phyloP scores from a whole-genome alignment of 2,329 filamentous ascomycete species.

The Colletotrichum salicis region DNA sequence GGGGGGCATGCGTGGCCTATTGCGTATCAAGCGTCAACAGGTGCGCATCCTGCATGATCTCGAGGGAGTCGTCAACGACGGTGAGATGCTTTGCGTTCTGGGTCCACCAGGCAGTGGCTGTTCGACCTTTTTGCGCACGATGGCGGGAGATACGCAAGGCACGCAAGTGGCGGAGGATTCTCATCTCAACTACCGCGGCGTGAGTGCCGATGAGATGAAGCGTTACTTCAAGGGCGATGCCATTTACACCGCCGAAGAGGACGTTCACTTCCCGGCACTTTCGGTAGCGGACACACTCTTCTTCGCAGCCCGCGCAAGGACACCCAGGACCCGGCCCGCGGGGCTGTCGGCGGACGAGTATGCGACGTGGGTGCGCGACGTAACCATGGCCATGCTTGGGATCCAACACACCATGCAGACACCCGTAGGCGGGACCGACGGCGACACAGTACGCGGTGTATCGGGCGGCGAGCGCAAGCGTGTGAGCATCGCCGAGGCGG shows the following conservation, averaged over 20 bases:
- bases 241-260: slow-evolving; percentile 74
- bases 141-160: slow-evolving; percentile 72
- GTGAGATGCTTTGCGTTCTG: slow-evolving; percentile 68
- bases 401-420: slow-evolving; percentile 77
- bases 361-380: slow-evolving; percentile 68
- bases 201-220: slow-evolving; percentile 32
- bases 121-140: slow-evolving; percentile 75
- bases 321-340: slow-evolving; percentile 59
- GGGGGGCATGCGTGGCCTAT: slow-evolving; percentile 7
- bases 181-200: slow-evolving; percentile 32
- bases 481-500: slow-evolving; percentile 79
- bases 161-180: slow-evolving; percentile 49
- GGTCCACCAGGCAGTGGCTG: slow-evolving; percentile 68
- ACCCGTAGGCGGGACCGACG: slow-evolving; percentile 72
- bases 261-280: slow-evolving; percentile 69
- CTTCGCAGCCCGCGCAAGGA: slow-evolving; percentile 67
- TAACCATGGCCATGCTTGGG: slow-evolving; percentile 79
- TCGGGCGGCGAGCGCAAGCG: slow-evolving; percentile 77
- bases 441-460: slow-evolving; percentile 70
- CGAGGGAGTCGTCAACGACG: slow-evolving; percentile 61
- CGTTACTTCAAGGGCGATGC: slow-evolving; percentile 63
- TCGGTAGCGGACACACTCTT: slow-evolving; percentile 71
- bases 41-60: slow-evolving; percentile 62
- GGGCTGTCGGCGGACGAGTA: slow-evolving; percentile 55
- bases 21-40: slow-evolving; percentile 35